These are phyloP conservation scores for Oenanthe javanica DNA, from an alignment of 140 eudicot species.

Conservation along the genomic window DNA sequence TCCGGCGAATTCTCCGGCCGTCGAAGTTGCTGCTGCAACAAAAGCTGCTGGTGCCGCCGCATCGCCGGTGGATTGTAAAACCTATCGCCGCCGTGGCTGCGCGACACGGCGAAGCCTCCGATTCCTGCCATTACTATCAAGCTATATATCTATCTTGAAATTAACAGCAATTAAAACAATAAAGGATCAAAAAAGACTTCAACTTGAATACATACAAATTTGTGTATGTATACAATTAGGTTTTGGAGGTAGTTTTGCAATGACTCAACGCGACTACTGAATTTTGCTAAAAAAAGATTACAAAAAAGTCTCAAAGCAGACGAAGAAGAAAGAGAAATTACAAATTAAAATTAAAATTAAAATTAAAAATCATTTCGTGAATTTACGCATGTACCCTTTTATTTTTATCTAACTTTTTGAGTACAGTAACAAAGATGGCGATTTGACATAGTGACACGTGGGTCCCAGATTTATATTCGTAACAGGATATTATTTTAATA, in stretches of 20 bases:
- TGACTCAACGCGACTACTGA: constrained; percentile 6
- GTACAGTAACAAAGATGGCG: background rate
- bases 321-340: background rate
- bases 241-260: constrained; percentile 1
- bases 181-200: background rate
- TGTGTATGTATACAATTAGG: background rate
- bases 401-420: background rate
- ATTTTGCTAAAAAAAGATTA: background rate
- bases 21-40: constrained; percentile 15
- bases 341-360: background rate
- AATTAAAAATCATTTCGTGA: background rate
- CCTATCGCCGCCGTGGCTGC: constrained; percentile 29
- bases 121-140: constrained; percentile 32
- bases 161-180: background rate
- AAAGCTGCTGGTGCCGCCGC: constrained; percentile 18
- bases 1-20: constrained; percentile 6
- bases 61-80: constrained; percentile 24
- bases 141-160: background rate
- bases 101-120: constrained; percentile 37
- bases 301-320: constrained; percentile 3
- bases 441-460: background rate
- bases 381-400: constrained; percentile 8
- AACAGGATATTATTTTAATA: no score
- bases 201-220: background rate
- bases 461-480: background rate